Conservation (phyloP, 345 rosid species). For the Psidium guajava region DNA sequence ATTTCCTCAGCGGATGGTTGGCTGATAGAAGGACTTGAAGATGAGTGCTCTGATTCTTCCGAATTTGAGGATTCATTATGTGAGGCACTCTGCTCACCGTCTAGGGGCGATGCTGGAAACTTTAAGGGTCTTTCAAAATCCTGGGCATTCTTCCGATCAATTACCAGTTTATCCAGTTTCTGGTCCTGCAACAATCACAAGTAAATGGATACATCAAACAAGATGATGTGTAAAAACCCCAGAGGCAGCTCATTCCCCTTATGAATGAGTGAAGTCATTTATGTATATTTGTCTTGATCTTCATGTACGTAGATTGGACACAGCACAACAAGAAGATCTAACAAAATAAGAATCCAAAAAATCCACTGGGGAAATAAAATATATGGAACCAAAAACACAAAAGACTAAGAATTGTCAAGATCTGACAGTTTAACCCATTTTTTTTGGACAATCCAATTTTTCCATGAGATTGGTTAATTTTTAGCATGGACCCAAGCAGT, state of each 20-base stretch:
- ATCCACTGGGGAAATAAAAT: background rate
- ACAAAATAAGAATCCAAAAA: background rate
- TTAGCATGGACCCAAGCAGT: background rate
- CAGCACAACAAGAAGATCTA: background rate
- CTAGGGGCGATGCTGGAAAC: conserved; percentile 34
- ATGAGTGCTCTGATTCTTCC: conserved; percentile 4
- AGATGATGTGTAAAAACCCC: background rate
- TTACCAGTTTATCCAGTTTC: conserved; percentile 53
- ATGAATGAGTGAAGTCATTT: background rate
- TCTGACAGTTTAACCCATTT: background rate
- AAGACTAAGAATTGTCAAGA: background rate
- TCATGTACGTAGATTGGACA: background rate
- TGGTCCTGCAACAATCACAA: conserved; percentile 53
- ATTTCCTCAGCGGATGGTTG: conserved; percentile 44
- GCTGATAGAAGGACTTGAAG: conserved; percentile 15
- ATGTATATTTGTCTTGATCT: background rate
- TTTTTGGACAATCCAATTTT: background rate
- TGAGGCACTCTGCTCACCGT: conserved; percentile 19
- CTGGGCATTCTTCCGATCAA: conserved; percentile 54
- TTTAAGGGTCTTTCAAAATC: conserved; percentile 70
- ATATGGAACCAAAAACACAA: background rate
- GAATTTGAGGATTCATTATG: conserved; percentile 8
- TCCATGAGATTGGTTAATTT: background rate
- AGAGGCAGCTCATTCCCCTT: background rate
- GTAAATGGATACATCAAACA: background rate